These are phyloP conservation scores for Teratosphaeria destructans DNA, from an alignment of 2,329 filamentous ascomycete species.

Conservation along the genomic window DNA sequence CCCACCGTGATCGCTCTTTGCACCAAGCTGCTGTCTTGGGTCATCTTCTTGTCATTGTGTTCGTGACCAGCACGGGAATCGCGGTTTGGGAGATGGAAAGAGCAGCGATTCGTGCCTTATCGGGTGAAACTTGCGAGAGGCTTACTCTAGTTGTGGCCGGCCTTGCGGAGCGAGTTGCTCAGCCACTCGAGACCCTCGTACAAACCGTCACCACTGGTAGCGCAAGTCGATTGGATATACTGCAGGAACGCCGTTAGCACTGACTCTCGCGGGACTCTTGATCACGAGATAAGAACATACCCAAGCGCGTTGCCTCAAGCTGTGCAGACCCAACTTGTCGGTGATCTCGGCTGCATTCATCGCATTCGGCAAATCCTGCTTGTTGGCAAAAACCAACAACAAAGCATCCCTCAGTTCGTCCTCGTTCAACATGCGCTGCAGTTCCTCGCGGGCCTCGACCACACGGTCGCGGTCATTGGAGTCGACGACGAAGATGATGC, in stretches of 20 bases:
- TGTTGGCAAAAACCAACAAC: constrained; percentile 94
- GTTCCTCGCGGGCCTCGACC: constrained; percentile 83
- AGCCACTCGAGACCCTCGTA: constrained; percentile 84
- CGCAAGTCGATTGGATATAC: constrained; percentile 99
- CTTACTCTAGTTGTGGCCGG: constrained; percentile 35
- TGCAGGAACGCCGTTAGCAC: constrained; percentile 14
- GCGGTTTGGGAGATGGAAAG: background rate
- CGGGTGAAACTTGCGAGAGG: background rate
- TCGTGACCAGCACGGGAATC: background rate
- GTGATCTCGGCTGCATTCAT: constrained; percentile 99
- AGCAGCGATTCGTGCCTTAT: background rate
- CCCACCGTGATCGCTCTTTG: background rate
- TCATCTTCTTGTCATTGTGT: background rate
- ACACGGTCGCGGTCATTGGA: constrained; percentile 85
- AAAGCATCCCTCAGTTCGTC: constrained; percentile 95
- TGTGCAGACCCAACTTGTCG: constrained; percentile 99
- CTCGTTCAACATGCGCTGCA: constrained; percentile 96
- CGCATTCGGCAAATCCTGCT: constrained; percentile 93
- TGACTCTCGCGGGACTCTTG: background rate
- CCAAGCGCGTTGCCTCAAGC: constrained; percentile 96
- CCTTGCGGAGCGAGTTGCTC: constrained; percentile 46
- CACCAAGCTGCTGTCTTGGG: background rate
- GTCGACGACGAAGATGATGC: constrained; percentile 97
- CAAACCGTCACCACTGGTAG: constrained; percentile 96
- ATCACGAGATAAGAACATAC: constrained; percentile 48